Conservation (phyloP, 73 alveolate species). For the Paramecium octaurelia region DNA sequence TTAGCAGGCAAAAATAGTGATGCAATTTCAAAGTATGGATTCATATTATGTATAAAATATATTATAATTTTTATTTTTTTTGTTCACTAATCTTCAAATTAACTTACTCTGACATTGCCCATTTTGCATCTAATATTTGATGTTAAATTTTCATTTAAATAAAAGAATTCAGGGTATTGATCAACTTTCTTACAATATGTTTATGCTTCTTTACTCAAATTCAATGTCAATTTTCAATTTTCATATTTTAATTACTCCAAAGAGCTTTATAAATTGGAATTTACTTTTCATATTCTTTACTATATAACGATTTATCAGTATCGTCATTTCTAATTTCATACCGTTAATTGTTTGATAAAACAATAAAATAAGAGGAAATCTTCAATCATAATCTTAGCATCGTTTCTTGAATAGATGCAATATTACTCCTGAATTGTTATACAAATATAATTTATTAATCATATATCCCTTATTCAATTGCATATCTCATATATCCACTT, state of each 20-base stretch:
- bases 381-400: too few relatives aligned
- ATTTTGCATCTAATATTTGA: neutral
- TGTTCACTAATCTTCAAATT: neutral
- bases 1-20: neutral
- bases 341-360: too few relatives aligned
- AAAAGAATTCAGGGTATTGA: neutral
- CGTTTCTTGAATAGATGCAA: too few relatives aligned
- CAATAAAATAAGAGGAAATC: too few relatives aligned
- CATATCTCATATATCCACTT: too few relatives aligned
- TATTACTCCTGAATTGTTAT: too few relatives aligned
- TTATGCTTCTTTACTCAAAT: neutral
- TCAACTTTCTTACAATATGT: neutral
- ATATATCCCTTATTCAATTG: too few relatives aligned
- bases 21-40: neutral
- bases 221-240: neutral
- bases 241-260: neutral
- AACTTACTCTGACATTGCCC: neutral
- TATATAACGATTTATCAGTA: too few relatives aligned
- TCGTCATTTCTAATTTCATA: too few relatives aligned
- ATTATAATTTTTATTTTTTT: neutral
- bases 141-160: neutral
- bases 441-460: too few relatives aligned
- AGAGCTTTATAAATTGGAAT: neutral
- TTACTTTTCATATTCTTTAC: too few relatives aligned
- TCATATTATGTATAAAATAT: neutral